These are phyloP conservation scores for Tylopilus sp. DNA, from an alignment of 1,284 basidiomycete species.

Conservation along the genomic window DNA sequence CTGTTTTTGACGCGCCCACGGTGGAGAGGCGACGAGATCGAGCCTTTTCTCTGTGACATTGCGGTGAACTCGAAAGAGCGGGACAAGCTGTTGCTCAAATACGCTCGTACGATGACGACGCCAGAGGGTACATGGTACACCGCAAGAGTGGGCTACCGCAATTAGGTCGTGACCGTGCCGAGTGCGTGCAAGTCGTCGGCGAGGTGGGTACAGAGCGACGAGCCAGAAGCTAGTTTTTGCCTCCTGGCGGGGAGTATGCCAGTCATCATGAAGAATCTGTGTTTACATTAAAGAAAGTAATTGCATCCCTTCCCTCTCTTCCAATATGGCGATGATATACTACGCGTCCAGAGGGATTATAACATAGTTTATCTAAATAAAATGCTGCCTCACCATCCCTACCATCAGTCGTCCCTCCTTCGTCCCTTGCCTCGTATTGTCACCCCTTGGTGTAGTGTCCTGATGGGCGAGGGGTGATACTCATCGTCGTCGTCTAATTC, in stretches of 20 bases:
- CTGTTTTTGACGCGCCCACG: slow-evolving; percentile 74
- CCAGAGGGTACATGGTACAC: slow-evolving; percentile 68
- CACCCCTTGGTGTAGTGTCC: slow-evolving; percentile 29
- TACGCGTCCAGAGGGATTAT: neutral
- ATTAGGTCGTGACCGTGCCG: slow-evolving; percentile 11
- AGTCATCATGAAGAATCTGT: no score
- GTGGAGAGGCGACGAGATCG: slow-evolving; percentile 80
- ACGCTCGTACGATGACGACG: slow-evolving; percentile 74
- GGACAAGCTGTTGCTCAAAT: slow-evolving; percentile 83
- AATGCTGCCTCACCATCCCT: neutral
- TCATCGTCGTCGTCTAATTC: slow-evolving; percentile 42
- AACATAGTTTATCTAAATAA: neutral
- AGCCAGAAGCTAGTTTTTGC: neutral
- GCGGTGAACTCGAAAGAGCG: slow-evolving; percentile 79
- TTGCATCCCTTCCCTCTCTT: no score
- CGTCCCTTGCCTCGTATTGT: slow-evolving; percentile 39
- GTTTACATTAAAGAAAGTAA: no score
- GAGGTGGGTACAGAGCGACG: neutral
- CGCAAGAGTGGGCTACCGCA: slow-evolving; percentile 51
- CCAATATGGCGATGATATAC: neutral
- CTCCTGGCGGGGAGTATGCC: no score
- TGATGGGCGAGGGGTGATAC: slow-evolving; percentile 44
- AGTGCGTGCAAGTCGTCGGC: neutral
- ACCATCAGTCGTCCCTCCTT: slow-evolving; percentile 11
- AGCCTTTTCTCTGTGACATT: slow-evolving; percentile 77